Evolutionary conservation across 179 eudicot species (phyloP).

Genomic region (Silene vulgaris): DNA sequence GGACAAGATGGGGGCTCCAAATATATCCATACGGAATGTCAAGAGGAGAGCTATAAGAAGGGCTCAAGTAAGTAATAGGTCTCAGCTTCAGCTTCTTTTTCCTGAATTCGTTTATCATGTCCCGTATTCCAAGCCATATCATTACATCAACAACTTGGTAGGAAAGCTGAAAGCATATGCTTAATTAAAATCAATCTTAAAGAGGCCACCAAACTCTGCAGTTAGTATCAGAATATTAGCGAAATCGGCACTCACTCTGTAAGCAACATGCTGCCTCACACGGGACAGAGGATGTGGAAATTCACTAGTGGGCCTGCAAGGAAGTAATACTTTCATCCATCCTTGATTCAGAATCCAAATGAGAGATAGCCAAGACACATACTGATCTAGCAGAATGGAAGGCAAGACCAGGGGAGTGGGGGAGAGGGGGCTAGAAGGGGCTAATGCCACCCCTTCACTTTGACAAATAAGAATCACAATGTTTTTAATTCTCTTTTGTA

Average conservation of each 20-base stretch:
- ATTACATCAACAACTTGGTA: constrained; percentile 73
- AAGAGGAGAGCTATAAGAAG: constrained; percentile 47
- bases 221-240: background rate
- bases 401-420: background rate
- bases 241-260: constrained; percentile 45
- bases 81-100: constrained; percentile 77
- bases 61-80: constrained; percentile 71
- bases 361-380: background rate
- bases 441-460: too few species aligned
- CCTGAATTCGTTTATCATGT: constrained; percentile 74
- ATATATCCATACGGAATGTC: constrained; percentile 75
- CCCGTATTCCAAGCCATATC: constrained; percentile 87
- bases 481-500: too few species aligned
- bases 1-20: constrained; percentile 94
- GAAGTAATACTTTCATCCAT: background rate
- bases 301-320: constrained; percentile 73
- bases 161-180: constrained; percentile 56
- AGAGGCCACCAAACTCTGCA: background rate
- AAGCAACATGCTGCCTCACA: constrained; percentile 63
- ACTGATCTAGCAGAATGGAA: background rate
- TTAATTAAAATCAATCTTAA: constrained; percentile 11
- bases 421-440: too few species aligned
- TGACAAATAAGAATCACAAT: too few species aligned
- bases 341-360: background rate
- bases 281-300: constrained; percentile 89